Conservation (phyloP, 495 filamentous ascomycete genomes). For the Aspergillus panamensis region DNA sequence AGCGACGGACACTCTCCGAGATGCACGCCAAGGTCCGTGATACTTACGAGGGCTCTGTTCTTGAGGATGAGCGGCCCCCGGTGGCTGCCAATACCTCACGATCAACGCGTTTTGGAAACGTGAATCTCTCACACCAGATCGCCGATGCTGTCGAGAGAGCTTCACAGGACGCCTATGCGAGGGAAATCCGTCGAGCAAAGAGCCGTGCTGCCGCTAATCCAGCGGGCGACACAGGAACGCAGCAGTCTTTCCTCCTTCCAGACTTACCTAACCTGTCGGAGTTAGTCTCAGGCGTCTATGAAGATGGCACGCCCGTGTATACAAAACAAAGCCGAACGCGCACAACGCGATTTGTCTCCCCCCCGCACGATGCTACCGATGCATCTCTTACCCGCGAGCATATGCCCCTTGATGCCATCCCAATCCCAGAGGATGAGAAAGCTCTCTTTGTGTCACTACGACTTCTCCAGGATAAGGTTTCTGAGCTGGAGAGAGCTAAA, state of each 20-base stretch:
- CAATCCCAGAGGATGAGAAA: conserved; percentile 65
- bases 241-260: conserved; percentile 63
- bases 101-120: conserved; percentile 54
- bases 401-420: conserved; percentile 57
- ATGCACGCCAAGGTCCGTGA: conserved; percentile 55
- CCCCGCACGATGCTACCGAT: conserved; percentile 38
- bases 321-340: conserved; percentile 48
- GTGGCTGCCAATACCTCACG: conserved; percentile 44
- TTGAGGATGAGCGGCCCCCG: conserved; percentile 50
- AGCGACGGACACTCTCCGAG: conserved; percentile 47
- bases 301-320: conserved; percentile 64
- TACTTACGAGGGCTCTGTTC: conserved; percentile 52
- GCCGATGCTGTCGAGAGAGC: conserved; percentile 45
- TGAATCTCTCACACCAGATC: conserved; percentile 44
- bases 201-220: conserved; percentile 25
- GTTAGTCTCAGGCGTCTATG: conserved; percentile 63
- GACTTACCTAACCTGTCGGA: conserved; percentile 69
- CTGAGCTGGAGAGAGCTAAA: conserved; percentile 57
- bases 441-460: conserved; percentile 65
- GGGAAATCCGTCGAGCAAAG: conserved; percentile 35
- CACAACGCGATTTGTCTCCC: conserved; percentile 55
- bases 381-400: conserved; percentile 41
- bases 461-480: conserved; percentile 63
- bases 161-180: conserved; percentile 39
- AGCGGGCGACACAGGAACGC: conserved; percentile 39